These are phyloP conservation scores for Phytophthora lateralis DNA, from an alignment of 352 stramenopile species.

Conservation along the genomic window DNA sequence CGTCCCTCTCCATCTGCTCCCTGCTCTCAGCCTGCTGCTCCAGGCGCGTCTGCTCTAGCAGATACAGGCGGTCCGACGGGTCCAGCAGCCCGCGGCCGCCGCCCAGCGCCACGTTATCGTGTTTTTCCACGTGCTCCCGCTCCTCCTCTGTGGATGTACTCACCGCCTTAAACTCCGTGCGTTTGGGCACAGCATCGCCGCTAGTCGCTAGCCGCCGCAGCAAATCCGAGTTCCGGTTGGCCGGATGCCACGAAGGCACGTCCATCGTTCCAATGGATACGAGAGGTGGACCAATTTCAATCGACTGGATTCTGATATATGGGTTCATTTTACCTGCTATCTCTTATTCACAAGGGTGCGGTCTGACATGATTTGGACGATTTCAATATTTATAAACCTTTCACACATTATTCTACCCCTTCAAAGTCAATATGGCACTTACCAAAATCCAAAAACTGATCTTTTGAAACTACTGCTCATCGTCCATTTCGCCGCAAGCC, in stretches of 20 bases:
- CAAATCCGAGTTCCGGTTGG: constrained; percentile 60
- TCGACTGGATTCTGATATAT: constrained; percentile 21
- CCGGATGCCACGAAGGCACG: constrained; percentile 75
- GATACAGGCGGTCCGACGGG: constrained; percentile 74
- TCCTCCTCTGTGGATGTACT: constrained; percentile 75
- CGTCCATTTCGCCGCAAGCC: constrained; percentile 10
- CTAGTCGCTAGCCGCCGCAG: constrained; percentile 35
- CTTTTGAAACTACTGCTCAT: constrained; percentile 15
- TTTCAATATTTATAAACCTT: not conserved
- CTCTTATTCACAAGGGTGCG: constrained; percentile 7
- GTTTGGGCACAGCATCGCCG: constrained; percentile 28
- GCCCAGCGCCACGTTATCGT: constrained; percentile 38
- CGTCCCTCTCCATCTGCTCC: constrained; percentile 40
- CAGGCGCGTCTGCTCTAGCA: constrained; percentile 67
- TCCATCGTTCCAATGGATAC: constrained; percentile 47
- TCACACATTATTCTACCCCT: not conserved
- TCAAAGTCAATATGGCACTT: not conserved
- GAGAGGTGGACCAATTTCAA: too few species aligned
- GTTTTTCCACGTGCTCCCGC: constrained; percentile 57
- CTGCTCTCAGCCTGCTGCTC: constrained; percentile 40
- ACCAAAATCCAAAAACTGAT: not conserved
- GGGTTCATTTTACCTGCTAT: constrained; percentile 9
- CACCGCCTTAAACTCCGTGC: constrained; percentile 78
- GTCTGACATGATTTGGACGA: constrained; percentile 2
- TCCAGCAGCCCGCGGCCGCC: constrained; percentile 70